A percentile compares a stretch with the other conserved stretches of the same genome.
phyloP scores from a whole-genome alignment of 208 protist genomes.

The Angomonas ambiguus region DNA sequence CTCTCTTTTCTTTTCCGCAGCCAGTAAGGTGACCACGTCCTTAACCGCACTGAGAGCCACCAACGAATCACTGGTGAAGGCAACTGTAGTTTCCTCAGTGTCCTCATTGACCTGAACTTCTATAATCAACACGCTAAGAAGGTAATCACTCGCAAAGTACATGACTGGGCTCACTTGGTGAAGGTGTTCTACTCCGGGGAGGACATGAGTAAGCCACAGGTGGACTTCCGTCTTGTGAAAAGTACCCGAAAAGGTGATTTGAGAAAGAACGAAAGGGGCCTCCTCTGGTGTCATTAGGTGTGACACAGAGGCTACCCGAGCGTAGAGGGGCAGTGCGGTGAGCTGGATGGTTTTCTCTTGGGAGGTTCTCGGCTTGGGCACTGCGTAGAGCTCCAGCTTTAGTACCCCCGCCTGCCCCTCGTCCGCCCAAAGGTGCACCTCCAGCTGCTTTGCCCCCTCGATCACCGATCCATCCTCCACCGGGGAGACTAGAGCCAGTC shows the following conservation, averaged over 20 bases:
- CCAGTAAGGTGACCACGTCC: conserved; percentile 21
- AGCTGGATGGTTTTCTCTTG: conserved; percentile 57
- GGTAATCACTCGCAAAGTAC: conserved; percentile 51
- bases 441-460: conserved; percentile 27
- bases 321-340: conserved; percentile 59
- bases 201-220: conserved; percentile 52
- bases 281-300: conserved; percentile 18
- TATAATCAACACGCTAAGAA: conserved; percentile 36
- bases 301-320: conserved; percentile 35
- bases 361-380: conserved; percentile 59
- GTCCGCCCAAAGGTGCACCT: conserved; percentile 51
- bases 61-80: conserved; percentile 56
- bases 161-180: conserved; percentile 29
- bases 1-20: conserved; percentile 19
- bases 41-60: conserved; percentile 36
- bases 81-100: conserved; percentile 17
- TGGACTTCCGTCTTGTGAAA: conserved; percentile 46
- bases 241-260: conserved; percentile 37
- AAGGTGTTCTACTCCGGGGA: conserved; percentile 50
- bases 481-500: conserved; percentile 21
- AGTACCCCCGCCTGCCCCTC: conserved; percentile 47
- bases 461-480: conserved; percentile 20
- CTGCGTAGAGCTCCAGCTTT: conserved; percentile 34
- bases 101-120: conserved; percentile 21
- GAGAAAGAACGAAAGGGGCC: conserved; percentile 33